Percentiles rank a stretch among this genome's conserved stretches.
Conservation (phyloP, 345 rosid species). For the Rhodamnia rubescens region DNA sequence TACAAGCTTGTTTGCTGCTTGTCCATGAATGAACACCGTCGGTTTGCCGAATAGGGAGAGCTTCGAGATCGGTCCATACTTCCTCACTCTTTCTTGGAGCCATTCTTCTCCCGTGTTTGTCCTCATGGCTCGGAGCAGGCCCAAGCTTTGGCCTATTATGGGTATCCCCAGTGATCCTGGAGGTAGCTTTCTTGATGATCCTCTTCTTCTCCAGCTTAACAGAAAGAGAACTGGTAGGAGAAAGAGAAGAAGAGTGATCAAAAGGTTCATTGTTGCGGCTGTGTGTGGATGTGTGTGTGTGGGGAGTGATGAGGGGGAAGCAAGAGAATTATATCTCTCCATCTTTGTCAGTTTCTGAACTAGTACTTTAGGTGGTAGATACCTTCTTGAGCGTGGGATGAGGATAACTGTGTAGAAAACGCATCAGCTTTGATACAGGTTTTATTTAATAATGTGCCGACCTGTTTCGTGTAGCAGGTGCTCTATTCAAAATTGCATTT, state of each 20-base stretch:
- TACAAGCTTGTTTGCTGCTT: slow-evolving; percentile 38
- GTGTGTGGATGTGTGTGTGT: no score
- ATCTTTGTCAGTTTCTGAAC: background rate
- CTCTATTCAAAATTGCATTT: background rate
- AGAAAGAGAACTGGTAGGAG: background rate
- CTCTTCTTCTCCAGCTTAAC: background rate
- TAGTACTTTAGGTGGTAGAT: background rate
- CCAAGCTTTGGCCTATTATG: slow-evolving; percentile 41
- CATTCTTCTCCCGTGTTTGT: slow-evolving; percentile 34
- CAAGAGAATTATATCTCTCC: background rate
- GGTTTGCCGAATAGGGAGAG: slow-evolving; percentile 38
- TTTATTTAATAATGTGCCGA: no score
- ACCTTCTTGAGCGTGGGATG: background rate
- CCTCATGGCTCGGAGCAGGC: slow-evolving; percentile 28
- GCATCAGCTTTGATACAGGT: background rate
- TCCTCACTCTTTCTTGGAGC: slow-evolving; percentile 17
- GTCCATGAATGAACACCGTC: slow-evolving; percentile 29
- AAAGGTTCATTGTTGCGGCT: background rate
- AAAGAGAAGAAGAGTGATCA: background rate
- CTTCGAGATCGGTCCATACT: slow-evolving; percentile 41
- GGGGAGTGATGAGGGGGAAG: background rate
- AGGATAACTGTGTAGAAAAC: background rate
- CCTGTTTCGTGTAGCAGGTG: background rate
- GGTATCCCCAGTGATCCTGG: slow-evolving; percentile 54
- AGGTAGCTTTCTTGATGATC: slow-evolving; percentile 17